A percentile compares a stretch with the other conserved stretches of the same genome.
Conservation (phyloP, 768 basidiomycete species). For the Lactifluus echinatus region DNA sequence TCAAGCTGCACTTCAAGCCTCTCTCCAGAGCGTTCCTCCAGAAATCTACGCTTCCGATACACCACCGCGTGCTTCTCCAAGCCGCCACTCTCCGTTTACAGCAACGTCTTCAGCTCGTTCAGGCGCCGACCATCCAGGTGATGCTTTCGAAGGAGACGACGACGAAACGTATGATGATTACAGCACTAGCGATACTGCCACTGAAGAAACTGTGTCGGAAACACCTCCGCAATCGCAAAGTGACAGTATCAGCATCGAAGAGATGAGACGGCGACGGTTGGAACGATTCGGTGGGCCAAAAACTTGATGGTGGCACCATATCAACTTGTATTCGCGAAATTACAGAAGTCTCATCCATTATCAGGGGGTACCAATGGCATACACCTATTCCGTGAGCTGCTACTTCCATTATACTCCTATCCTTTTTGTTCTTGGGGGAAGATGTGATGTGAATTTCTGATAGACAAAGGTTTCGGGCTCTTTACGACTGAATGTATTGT, state of each 20-base stretch:
- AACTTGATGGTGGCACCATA: not conserved
- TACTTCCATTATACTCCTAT: not conserved
- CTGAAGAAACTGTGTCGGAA: slow-evolving; percentile 14
- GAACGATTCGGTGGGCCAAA: slow-evolving; percentile 24
- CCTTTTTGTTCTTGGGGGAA: not conserved
- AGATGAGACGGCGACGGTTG: slow-evolving; percentile 28
- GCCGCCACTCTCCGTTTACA: slow-evolving; percentile 5
- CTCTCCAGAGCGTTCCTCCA: slow-evolving; percentile 54
- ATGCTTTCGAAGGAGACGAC: not conserved
- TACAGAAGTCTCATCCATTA: not conserved
- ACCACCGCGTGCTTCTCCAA: slow-evolving; percentile 19
- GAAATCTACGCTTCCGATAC: slow-evolving; percentile 35
- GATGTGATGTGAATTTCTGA: not conserved
- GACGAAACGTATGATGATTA: not conserved
- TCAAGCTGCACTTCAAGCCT: slow-evolving; percentile 82
- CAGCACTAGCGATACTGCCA: slow-evolving; percentile 1
- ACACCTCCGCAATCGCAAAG: not conserved
- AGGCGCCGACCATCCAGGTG: not conserved
- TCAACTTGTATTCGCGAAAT: not conserved
- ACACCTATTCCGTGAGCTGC: not conserved
- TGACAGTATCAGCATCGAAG: slow-evolving; percentile 23
- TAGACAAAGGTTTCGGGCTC: not conserved
- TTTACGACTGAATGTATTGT: not conserved
- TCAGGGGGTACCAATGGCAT: not conserved
- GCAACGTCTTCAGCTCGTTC: not conserved